These are phyloP conservation scores for Aspergillus fumigatiaffinis DNA, from an alignment of 2,329 filamentous ascomycete species.

Conservation along the genomic window DNA sequence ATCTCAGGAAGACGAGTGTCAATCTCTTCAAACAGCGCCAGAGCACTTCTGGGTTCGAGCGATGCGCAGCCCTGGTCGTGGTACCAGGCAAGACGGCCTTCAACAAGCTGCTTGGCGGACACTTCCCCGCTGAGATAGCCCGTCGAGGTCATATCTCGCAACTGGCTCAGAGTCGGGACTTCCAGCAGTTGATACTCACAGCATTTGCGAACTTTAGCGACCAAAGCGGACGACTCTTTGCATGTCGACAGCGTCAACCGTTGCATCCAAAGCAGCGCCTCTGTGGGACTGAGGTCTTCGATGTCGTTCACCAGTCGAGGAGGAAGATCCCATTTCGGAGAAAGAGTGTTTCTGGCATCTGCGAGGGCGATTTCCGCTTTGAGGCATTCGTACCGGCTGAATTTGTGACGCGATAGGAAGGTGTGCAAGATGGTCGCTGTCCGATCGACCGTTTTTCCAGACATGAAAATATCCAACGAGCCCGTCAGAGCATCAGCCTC, in stretches of 20 bases:
- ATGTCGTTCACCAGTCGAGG: constrained; percentile 32
- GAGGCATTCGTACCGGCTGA: constrained; percentile 26
- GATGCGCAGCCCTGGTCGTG: constrained; percentile 36
- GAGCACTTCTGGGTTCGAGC: constrained; percentile 27
- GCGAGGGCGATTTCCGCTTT: constrained; percentile 29
- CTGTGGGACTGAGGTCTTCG: constrained; percentile 31
- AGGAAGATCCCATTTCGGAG: constrained; percentile 18
- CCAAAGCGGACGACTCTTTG: constrained; percentile 5
- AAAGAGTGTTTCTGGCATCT: constrained; percentile 14
- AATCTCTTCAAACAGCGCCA: constrained; percentile 38
- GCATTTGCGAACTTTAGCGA: constrained; percentile 15
- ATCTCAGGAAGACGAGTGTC: constrained; percentile 27
- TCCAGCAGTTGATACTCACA: constrained; percentile 23
- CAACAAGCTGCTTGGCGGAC: constrained; percentile 33
- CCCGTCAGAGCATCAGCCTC: constrained; percentile 6
- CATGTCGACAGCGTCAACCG: constrained; percentile 6
- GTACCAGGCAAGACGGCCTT: constrained; percentile 43
- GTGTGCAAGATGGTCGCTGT: constrained; percentile 34
- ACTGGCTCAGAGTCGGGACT: constrained; percentile 33
- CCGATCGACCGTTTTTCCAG: constrained; percentile 30
- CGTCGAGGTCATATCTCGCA: constrained; percentile 34
- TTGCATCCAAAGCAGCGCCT: constrained; percentile 20
- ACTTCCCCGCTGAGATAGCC: constrained; percentile 40
- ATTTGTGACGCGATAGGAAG: constrained; percentile 31
- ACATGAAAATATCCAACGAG: constrained; percentile 29